Conservation (phyloP, 2,329 filamentous ascomycete genomes). For the Pseudogymnoascus sp. region DNA sequence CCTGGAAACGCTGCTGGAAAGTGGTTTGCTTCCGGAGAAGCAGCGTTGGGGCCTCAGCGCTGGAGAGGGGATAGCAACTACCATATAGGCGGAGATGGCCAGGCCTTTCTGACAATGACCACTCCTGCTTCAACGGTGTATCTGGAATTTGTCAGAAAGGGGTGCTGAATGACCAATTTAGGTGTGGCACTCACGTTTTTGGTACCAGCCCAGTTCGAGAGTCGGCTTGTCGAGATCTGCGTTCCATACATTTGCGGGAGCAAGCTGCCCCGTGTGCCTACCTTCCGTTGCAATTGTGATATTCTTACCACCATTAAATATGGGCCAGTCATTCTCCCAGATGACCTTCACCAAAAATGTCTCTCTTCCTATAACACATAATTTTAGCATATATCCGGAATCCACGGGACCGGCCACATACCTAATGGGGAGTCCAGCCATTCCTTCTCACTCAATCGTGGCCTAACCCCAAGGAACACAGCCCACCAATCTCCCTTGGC, state of each 20-base stretch:
- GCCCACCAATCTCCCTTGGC: constrained; percentile 38
- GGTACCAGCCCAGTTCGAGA: constrained; percentile 33
- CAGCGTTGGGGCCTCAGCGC: constrained; percentile 42
- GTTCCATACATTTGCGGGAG: constrained; percentile 22
- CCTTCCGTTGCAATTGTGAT: constrained; percentile 25
- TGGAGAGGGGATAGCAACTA: constrained; percentile 41
- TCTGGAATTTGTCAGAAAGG: constrained; percentile 26
- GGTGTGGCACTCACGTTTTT: constrained; percentile 25
- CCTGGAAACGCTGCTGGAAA: constrained; percentile 34
- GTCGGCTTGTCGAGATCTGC: constrained; percentile 30
- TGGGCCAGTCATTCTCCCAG: constrained; percentile 20
- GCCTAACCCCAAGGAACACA: constrained; percentile 38
- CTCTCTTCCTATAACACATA: constrained; percentile 12
- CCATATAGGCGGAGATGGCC: constrained; percentile 41
- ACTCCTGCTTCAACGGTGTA: constrained; percentile 39
- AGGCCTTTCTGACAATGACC: constrained; percentile 36
- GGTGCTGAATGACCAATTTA: not conserved
- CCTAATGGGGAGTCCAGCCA: constrained; percentile 35
- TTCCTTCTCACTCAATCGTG: constrained; percentile 24
- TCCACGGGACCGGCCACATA: constrained; percentile 15
- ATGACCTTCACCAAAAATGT: constrained; percentile 16
- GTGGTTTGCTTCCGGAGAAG: constrained; percentile 45
- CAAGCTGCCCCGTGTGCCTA: constrained; percentile 19
- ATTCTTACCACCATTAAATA: constrained; percentile 15
- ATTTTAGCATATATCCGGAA: not conserved